Evolutionary conservation across 352 stramenopile genomes (phyloP).

Genomic region (Pythium brachiatum): DNA sequence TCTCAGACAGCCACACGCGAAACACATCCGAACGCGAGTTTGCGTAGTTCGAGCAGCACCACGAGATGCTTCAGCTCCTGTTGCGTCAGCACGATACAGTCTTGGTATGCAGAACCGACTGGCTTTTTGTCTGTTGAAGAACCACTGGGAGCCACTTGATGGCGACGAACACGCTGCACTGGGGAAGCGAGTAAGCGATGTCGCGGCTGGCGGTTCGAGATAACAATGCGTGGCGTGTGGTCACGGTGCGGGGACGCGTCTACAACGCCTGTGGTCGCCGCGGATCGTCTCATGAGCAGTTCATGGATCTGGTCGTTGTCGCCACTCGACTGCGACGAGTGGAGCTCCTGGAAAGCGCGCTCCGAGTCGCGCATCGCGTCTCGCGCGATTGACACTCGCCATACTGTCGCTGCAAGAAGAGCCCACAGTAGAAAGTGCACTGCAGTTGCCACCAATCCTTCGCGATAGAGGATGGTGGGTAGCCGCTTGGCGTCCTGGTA

Average conservation of each 20-base stretch:
- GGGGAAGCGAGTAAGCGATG: background rate
- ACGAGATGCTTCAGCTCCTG: constrained; percentile 33
- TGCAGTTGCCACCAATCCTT: constrained; percentile 11
- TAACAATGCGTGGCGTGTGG: constrained; percentile 12
- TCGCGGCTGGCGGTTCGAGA: constrained; percentile 10
- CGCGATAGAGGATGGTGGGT: constrained; percentile 18
- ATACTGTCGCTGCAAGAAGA: constrained; percentile 27
- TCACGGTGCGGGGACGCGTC: background rate
- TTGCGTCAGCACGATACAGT: constrained; percentile 26
- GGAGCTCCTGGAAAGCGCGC: constrained; percentile 24
- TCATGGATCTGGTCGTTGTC: constrained; percentile 12
- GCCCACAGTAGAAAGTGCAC: constrained; percentile 22
- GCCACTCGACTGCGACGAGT: constrained; percentile 14
- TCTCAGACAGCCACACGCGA: constrained; percentile 33
- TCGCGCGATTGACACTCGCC: constrained; percentile 28
- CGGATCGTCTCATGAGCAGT: background rate
- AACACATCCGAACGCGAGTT: constrained; percentile 20
- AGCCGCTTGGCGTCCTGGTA: constrained; percentile 23
- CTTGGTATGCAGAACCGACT: background rate
- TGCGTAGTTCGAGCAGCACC: background rate
- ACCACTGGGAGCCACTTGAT: constrained; percentile 14
- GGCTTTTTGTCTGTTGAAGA: background rate
- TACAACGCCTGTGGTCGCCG: background rate
- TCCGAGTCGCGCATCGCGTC: constrained; percentile 30
- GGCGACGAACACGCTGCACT: background rate